Evolutionary conservation across 192 early-diverging fungal genomes (phyloP).

Genomic region (Thamnidium elegans): DNA sequence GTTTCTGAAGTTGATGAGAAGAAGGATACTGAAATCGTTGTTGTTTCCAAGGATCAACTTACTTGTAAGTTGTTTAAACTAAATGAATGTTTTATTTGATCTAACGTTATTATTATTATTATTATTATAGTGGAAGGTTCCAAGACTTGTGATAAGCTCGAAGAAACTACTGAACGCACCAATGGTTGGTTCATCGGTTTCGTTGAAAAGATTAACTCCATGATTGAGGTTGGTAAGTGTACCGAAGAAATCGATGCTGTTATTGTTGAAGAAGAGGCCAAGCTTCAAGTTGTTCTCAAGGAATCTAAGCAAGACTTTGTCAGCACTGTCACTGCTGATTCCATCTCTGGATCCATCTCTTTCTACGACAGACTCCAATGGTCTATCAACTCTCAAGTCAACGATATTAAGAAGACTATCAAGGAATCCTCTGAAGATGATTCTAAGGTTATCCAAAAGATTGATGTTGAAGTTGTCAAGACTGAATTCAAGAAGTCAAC

Average conservation of each 20-base stretch:
- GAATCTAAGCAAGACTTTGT: too few species aligned
- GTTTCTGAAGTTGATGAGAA: background rate
- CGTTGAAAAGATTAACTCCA: background rate
- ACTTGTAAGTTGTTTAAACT: background rate
- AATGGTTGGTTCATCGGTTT: background rate
- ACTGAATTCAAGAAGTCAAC: too few species aligned
- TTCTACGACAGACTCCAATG: background rate
- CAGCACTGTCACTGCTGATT: background rate
- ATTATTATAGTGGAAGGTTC: background rate
- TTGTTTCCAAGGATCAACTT: background rate
- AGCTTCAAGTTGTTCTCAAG: background rate
- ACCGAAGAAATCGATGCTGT: slow-evolving; percentile 7
- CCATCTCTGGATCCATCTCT: background rate
- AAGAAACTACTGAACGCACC: background rate
- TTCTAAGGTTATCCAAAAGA: background rate
- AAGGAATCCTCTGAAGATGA: background rate
- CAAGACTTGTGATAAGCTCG: too few species aligned
- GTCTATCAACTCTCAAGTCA: background rate
- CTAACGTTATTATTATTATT: too few species aligned
- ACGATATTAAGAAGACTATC: background rate
- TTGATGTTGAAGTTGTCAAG: background rate
- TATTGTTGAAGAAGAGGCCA: slow-evolving; percentile 1
- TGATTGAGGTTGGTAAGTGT: slow-evolving; percentile 5
- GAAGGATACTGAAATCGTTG: background rate
- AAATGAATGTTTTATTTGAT: too few species aligned